Conservation (phyloP, 768 basidiomycete genomes). For the Strobilomyces confusus region DNA sequence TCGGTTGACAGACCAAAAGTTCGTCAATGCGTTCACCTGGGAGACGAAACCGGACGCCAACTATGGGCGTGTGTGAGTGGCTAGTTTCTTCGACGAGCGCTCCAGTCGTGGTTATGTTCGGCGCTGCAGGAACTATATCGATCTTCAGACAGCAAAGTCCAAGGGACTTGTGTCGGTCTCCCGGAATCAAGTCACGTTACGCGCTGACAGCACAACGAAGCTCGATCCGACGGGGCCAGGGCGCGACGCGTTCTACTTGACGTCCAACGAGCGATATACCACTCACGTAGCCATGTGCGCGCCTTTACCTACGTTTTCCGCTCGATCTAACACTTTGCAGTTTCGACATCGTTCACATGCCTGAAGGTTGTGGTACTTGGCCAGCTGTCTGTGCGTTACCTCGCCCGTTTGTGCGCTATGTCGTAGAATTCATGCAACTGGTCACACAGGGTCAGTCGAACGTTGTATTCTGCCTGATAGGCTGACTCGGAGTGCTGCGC, state of each 20-base stretch:
- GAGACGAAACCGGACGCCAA: slow-evolving; percentile 28
- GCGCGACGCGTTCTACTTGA: slow-evolving; percentile 33
- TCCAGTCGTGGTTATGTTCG: neutral
- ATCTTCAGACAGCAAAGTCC: slow-evolving; percentile 45
- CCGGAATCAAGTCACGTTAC: slow-evolving; percentile 35
- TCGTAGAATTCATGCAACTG: neutral
- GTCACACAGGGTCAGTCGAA: slow-evolving; percentile 16
- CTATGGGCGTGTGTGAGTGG: slow-evolving; percentile 25
- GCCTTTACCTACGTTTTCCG: neutral
- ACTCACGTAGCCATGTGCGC: slow-evolving; percentile 34
- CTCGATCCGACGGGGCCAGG: slow-evolving; percentile 32
- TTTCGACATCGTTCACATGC: slow-evolving; percentile 38
- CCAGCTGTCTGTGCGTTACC: slow-evolving; percentile 33
- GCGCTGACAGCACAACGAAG: slow-evolving; percentile 32
- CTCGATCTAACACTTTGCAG: slow-evolving; percentile 8
- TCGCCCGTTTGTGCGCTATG: neutral
- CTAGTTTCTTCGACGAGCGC: neutral
- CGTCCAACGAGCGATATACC: slow-evolving; percentile 28
- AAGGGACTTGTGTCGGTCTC: slow-evolving; percentile 57
- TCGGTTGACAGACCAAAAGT: slow-evolving; percentile 44
- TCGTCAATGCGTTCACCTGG: slow-evolving; percentile 37
- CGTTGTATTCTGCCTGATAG: neutral
- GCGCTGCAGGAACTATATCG: slow-evolving; percentile 38
- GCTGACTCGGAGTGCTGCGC: neutral
- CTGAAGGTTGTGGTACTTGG: slow-evolving; percentile 39